These are phyloP conservation scores for Erythrophleum ivorense DNA, from an alignment of 331 rosid species.

Conservation along the genomic window DNA sequence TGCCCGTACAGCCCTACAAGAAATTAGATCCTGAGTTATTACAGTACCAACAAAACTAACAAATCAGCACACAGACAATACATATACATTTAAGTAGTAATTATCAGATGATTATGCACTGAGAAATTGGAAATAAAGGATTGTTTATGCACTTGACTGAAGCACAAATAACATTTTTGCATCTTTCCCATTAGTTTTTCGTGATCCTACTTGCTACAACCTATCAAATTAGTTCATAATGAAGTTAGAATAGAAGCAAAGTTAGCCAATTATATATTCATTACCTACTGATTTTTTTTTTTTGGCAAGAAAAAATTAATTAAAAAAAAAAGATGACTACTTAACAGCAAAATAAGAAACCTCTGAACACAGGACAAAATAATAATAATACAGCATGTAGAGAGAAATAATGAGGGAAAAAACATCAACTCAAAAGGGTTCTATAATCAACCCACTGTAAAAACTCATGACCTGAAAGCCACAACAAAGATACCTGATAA, in stretches of 20 bases:
- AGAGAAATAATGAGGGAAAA: neutral
- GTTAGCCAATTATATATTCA: neutral
- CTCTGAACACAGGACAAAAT: neutral
- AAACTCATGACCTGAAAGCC: neutral
- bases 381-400: neutral
- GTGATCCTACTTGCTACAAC: slow-evolving; percentile 24
- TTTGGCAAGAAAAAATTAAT: neutral
- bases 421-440: neutral
- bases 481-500: neutral
- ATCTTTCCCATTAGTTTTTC: slow-evolving; percentile 16
- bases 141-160: slow-evolving; percentile 20
- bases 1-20: slow-evolving; percentile 92
- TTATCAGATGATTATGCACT: slow-evolving; percentile 27
- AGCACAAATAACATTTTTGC: slow-evolving; percentile 28
- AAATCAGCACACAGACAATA: slow-evolving; percentile 36
- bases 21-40: slow-evolving; percentile 43
- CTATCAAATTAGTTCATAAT: slow-evolving; percentile 33
- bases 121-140: slow-evolving; percentile 32
- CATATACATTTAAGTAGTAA: neutral
- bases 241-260: slow-evolving; percentile 10
- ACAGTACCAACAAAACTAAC: slow-evolving; percentile 24
- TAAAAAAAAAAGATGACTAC: neutral
- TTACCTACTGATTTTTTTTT: neutral
- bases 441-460: neutral
- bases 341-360: neutral